Evolutionary conservation across 2,329 filamentous ascomycete genomes (phyloP).

Genomic region (Sporothrix schenckii): DNA sequence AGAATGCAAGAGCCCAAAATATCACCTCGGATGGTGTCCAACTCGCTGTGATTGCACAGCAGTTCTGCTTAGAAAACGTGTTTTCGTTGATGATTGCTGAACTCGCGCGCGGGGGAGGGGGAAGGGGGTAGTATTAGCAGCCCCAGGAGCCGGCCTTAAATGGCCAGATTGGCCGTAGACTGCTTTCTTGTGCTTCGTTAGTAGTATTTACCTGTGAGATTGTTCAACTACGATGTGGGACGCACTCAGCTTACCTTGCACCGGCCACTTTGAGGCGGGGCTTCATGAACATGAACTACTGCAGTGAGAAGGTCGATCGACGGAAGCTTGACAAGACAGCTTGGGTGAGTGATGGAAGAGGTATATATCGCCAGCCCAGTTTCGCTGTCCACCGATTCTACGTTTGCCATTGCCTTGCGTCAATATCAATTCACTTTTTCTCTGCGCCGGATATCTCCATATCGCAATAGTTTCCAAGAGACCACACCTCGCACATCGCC

Average conservation of each 20-base stretch:
- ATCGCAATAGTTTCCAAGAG: neutral
- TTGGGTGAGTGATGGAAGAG: neutral
- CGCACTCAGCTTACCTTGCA: too few relatives aligned
- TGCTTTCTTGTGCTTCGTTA: neutral
- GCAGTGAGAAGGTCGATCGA: neutral
- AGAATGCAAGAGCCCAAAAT: neutral
- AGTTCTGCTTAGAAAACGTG: neutral
- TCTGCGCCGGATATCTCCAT: neutral
- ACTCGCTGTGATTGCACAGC: neutral
- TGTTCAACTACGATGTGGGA: too few relatives aligned
- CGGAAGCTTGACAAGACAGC: conserved; percentile 6
- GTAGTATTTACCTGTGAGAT: too few relatives aligned
- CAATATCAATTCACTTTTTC: too few relatives aligned
- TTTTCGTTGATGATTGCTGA: neutral
- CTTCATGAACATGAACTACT: too few relatives aligned
- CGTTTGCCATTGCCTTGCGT: neutral
- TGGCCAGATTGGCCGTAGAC: too few relatives aligned
- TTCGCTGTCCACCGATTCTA: neutral
- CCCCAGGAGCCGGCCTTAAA: too few relatives aligned
- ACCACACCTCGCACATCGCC: neutral
- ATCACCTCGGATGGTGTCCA: neutral
- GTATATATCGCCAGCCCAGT: neutral
- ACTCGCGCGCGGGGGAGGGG: neutral
- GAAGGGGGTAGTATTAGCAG: too few relatives aligned
- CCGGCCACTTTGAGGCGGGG: too few relatives aligned